These are phyloP conservation scores for Flaveria bidentis DNA, from an alignment of 129 eudicot genomes.

Conservation along the genomic window DNA sequence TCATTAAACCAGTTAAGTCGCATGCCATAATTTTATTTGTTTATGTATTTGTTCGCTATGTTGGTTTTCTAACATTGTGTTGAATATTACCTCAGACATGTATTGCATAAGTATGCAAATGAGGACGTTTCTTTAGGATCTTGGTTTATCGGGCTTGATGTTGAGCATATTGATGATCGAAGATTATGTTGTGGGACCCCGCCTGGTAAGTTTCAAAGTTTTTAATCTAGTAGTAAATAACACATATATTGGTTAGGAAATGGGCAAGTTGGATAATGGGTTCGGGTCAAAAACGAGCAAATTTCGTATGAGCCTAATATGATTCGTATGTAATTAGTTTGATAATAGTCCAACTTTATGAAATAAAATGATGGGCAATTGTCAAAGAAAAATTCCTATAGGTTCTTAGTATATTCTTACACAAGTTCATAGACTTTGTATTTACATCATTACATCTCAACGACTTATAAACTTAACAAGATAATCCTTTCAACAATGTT, in stretches of 20 bases:
- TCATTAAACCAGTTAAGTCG: conserved; percentile 77
- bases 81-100: conserved; percentile 50
- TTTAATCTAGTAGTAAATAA: not conserved
- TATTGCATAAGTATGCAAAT: conserved; percentile 81
- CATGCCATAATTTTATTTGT: not conserved
- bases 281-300: not conserved
- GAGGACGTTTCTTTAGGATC: conserved; percentile 92
- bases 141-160: conserved; percentile 90
- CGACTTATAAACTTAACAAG: too few relatives aligned
- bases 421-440: too few relatives aligned
- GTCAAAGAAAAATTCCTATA: too few relatives aligned
- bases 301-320: not conserved
- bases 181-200: conserved; percentile 91
- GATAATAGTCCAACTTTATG: too few relatives aligned
- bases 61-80: conserved; percentile 22
- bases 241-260: not conserved
- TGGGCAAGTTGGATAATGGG: not conserved
- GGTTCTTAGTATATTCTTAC: too few relatives aligned
- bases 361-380: too few relatives aligned
- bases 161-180: conserved; percentile 81
- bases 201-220: conserved; percentile 53
- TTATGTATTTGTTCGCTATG: not conserved
- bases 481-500: too few relatives aligned
- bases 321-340: not conserved
- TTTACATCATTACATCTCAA: too few relatives aligned